These are phyloP conservation scores for Penicillium sp. DNA, from an alignment of 2,329 filamentous ascomycete genomes.

Conservation along the genomic window DNA sequence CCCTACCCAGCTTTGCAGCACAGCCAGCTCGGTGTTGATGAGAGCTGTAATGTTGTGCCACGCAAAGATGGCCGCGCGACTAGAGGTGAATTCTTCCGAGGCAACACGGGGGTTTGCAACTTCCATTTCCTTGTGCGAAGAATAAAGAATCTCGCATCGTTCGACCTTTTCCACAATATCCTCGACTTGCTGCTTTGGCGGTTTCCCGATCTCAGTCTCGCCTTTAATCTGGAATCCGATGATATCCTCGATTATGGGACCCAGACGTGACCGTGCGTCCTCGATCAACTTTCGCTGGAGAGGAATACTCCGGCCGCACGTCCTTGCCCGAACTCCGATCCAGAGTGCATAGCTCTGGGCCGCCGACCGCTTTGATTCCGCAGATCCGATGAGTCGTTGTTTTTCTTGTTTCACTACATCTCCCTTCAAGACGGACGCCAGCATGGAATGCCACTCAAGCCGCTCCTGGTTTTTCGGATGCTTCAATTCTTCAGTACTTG, in stretches of 20 bases:
- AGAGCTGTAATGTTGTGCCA: slow-evolving; percentile 98
- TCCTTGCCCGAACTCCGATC: slow-evolving; percentile 80
- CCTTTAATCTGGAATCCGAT: slow-evolving; percentile 93
- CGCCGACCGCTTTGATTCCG: slow-evolving; percentile 71
- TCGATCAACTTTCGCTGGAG: slow-evolving; percentile 87
- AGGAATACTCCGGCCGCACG: slow-evolving; percentile 78
- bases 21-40: slow-evolving; percentile 90
- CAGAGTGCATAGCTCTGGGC: slow-evolving; percentile 71
- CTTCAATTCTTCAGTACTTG: slow-evolving; percentile 83
- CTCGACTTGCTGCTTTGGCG: slow-evolving; percentile 81
- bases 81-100: slow-evolving; percentile 74
- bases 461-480: slow-evolving; percentile 85
- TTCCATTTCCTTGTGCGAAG: slow-evolving; percentile 73
- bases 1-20: slow-evolving; percentile 93
- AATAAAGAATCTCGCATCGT: slow-evolving; percentile 80
- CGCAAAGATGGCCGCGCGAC: slow-evolving; percentile 83
- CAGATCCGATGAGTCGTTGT: slow-evolving; percentile 82
- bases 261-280: slow-evolving; percentile 72
- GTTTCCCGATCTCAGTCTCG: slow-evolving; percentile 85
- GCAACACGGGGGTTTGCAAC: slow-evolving; percentile 72
- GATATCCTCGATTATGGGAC: slow-evolving; percentile 78
- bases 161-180: slow-evolving; percentile 90
- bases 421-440: slow-evolving; percentile 90
- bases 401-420: slow-evolving; percentile 98
- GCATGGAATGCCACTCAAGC: slow-evolving; percentile 97